phyloP scores from a whole-genome alignment of 805 yeast genomes.

The Yarrowia sp. region DNA sequence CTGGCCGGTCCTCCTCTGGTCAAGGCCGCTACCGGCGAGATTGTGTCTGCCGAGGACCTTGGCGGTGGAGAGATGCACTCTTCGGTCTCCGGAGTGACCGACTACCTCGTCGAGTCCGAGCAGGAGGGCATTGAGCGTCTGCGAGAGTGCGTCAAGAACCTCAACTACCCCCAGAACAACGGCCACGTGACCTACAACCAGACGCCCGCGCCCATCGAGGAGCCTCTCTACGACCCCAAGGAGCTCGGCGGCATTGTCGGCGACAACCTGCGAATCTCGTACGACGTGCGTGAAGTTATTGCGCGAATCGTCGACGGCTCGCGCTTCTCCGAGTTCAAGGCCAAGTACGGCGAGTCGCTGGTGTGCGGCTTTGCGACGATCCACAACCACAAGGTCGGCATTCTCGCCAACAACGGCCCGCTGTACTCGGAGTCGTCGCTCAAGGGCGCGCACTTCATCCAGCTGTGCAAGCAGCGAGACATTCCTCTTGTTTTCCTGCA shows the following conservation, averaged over 20 bases:
- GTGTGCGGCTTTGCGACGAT: slow-evolving; percentile 37
- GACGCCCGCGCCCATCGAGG: slow-evolving; percentile 30
- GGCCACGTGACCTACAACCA: slow-evolving; percentile 19
- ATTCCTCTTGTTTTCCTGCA: slow-evolving; percentile 38
- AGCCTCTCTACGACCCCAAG: slow-evolving; percentile 36
- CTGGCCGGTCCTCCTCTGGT: slow-evolving; percentile 40
- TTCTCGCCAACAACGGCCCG: slow-evolving; percentile 39
- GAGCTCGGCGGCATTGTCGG: slow-evolving; percentile 39
- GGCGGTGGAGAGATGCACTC: slow-evolving; percentile 41
- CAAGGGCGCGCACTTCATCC: slow-evolving; percentile 39
- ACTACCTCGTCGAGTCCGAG: slow-evolving; percentile 37
- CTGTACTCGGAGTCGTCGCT: slow-evolving; percentile 37
- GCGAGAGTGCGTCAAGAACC: slow-evolving; percentile 34
- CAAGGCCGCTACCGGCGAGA: slow-evolving; percentile 41
- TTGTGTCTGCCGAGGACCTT: slow-evolving; percentile 37
- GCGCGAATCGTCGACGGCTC: slow-evolving; percentile 39
- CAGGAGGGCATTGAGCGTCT: slow-evolving; percentile 37
- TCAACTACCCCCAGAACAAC: slow-evolving; percentile 29
- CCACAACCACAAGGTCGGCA: slow-evolving; percentile 38
- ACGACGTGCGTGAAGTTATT: slow-evolving; percentile 39
- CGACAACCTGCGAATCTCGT: slow-evolving; percentile 35
- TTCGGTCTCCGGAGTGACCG: slow-evolving; percentile 37
- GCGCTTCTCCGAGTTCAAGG: slow-evolving; percentile 37
- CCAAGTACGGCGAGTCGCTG: slow-evolving; percentile 36
- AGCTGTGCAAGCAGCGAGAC: slow-evolving; percentile 38